phyloP scores from a whole-genome alignment of 768 basidiomycete genomes.

The Tremella mesenterica region DNA sequence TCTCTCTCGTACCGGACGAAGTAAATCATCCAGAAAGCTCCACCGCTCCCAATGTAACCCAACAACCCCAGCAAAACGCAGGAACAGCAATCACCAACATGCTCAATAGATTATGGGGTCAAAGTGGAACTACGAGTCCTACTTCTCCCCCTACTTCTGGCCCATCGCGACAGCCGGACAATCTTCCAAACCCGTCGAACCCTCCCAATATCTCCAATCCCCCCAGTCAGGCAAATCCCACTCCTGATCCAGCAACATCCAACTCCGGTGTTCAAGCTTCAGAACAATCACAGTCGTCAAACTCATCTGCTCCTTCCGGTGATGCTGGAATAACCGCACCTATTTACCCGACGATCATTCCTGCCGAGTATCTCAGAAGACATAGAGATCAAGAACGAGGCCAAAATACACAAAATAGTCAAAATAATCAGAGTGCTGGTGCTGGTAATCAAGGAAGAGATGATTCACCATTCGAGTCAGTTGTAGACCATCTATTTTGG shows the following conservation, averaged over 20 bases:
- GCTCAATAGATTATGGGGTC: constrained; percentile 28
- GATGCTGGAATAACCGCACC: not conserved
- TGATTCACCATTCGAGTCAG: too few species aligned
- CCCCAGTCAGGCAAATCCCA: not conserved
- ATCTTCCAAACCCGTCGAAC: not conserved
- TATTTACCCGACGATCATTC: constrained; percentile 21
- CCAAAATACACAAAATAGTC: too few species aligned
- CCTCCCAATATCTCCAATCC: not conserved
- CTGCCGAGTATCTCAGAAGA: constrained; percentile 27
- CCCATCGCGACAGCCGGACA: too few species aligned
- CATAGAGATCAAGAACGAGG: constrained; percentile 24
- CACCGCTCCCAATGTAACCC: not conserved
- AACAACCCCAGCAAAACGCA: constrained; percentile 1
- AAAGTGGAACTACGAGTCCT: constrained; percentile 19
- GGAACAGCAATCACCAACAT: constrained; percentile 17
- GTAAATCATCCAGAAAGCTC: constrained; percentile 10
- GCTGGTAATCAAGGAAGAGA: too few species aligned
- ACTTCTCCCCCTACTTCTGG: constrained; percentile 14
- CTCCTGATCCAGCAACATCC: constrained; percentile 2
- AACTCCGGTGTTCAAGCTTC: not conserved
- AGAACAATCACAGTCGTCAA: not conserved
- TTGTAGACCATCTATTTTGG: too few species aligned
- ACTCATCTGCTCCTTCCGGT: not conserved
- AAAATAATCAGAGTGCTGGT: too few species aligned
- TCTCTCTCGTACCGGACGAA: constrained; percentile 40